Conservation (phyloP, 805 yeast genomes). For the Ogataea pini region DNA sequence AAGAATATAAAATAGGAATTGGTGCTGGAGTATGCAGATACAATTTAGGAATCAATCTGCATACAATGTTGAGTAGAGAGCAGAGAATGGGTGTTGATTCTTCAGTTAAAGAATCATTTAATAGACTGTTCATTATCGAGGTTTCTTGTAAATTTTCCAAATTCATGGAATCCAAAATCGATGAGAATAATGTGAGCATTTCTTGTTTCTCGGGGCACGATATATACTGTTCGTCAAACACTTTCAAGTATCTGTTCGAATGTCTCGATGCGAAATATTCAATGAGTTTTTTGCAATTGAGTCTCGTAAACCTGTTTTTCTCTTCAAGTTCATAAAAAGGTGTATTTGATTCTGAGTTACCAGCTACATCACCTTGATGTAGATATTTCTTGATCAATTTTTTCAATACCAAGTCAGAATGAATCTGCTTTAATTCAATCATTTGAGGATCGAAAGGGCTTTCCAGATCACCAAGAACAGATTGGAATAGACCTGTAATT, state of each 20-base stretch:
- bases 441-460: conserved; percentile 11
- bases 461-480: conserved; percentile 3
- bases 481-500: conserved; percentile 12
- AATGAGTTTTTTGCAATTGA: conserved; percentile 1
- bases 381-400: conserved; percentile 25
- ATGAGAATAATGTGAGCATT: conserved; percentile 40
- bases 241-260: neutral
- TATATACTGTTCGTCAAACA: conserved; percentile 1
- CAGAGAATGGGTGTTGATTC: conserved; percentile 35
- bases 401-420: conserved; percentile 21
- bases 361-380: conserved; percentile 25
- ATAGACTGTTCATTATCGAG: conserved; percentile 38
- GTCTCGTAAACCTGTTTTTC: conserved; percentile 42
- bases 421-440: conserved; percentile 10
- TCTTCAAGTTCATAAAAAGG: conserved; percentile 41
- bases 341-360: neutral
- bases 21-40: conserved; percentile 35
- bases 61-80: conserved; percentile 21
- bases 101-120: conserved; percentile 43
- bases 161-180: conserved; percentile 21
- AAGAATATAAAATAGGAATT: conserved; percentile 44
- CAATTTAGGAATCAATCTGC: conserved; percentile 37
- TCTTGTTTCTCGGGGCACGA: conserved; percentile 38
- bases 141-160: conserved; percentile 37
- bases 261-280: conserved; percentile 41